phyloP scores from a whole-genome alignment of 345 rosid species.

The Geranium brycei region DNA sequence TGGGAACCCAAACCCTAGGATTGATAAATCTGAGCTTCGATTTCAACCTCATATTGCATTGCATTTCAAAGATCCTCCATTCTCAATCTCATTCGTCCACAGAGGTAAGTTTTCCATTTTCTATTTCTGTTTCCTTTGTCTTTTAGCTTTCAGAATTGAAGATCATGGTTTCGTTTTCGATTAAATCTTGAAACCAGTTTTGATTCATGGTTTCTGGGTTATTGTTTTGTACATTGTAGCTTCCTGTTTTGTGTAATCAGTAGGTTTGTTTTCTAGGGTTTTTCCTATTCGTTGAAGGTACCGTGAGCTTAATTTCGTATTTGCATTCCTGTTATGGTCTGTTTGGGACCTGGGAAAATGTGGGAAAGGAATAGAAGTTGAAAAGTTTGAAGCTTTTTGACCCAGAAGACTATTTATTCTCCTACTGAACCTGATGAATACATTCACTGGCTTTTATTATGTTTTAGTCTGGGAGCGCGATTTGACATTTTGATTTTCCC shows the following conservation, averaged over 20 bases:
- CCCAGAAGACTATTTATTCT: background rate
- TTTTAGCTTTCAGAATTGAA: too few relatives aligned
- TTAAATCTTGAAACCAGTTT: background rate
- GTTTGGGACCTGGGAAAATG: slow-evolving; percentile 25
- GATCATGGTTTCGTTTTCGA: slow-evolving; percentile 1
- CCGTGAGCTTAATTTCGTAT: background rate
- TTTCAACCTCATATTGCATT: slow-evolving; percentile 5
- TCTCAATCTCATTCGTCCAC: slow-evolving; percentile 7
- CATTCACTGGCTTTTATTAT: too few relatives aligned
- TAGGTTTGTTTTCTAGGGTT: slow-evolving; percentile 6
- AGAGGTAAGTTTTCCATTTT: slow-evolving; percentile 13
- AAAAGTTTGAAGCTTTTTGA: background rate
- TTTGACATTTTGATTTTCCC: background rate
- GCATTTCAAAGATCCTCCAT: slow-evolving; percentile 30
- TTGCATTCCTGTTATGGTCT: slow-evolving; percentile 5
- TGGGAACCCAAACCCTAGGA: slow-evolving; percentile 7
- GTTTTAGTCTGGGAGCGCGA: background rate
- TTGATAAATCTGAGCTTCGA: slow-evolving; percentile 7
- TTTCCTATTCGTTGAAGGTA: background rate
- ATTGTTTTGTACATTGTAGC: slow-evolving; percentile 17
- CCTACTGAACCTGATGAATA: background rate
- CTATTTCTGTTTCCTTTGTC: background rate
- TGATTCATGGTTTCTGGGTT: slow-evolving; percentile 10
- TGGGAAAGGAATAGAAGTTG: slow-evolving; percentile 5
- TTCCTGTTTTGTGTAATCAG: background rate